phyloP scores from a whole-genome alignment of 441 rosid genomes.

The Hura crepitans region DNA sequence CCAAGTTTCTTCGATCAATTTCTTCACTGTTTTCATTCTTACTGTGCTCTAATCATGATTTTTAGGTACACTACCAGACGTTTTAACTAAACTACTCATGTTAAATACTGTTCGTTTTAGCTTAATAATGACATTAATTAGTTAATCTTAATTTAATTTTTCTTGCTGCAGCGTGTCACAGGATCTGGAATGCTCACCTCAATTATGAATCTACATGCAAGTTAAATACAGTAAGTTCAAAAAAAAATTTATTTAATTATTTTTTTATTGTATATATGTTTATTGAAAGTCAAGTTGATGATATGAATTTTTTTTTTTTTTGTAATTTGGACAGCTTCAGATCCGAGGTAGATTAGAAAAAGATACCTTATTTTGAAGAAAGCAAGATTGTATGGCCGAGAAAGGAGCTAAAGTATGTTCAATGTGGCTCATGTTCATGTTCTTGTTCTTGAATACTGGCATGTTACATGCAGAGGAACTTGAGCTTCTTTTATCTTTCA shows the following conservation, averaged over 20 bases:
- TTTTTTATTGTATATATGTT: too few species aligned
- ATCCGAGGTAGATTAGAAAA: slow-evolving; percentile 29
- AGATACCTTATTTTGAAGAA: slow-evolving; percentile 21
- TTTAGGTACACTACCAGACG: slow-evolving; percentile 33
- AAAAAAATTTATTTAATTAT: too few species aligned
- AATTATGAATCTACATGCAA: slow-evolving; percentile 4
- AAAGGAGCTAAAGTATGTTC: slow-evolving; percentile 26
- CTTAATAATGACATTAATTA: too few species aligned
- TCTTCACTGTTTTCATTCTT: slow-evolving; percentile 16
- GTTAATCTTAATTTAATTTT: too few species aligned
- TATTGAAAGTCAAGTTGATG: not conserved
- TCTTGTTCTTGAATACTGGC: slow-evolving; percentile 37
- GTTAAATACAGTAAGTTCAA: slow-evolving; percentile 9
- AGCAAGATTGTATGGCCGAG: too few species aligned
- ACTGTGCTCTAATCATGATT: slow-evolving; percentile 26
- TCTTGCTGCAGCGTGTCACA: not conserved
- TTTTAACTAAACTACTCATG: slow-evolving; percentile 13
- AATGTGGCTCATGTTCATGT: slow-evolving; percentile 24
- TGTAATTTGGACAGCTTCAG: slow-evolving; percentile 32
- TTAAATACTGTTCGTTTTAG: not conserved
- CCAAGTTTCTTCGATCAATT: not conserved
- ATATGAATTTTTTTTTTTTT: not conserved
- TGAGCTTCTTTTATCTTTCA: slow-evolving; percentile 65
- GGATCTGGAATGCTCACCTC: slow-evolving; percentile 12
- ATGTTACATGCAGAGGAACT: slow-evolving; percentile 38